Percentiles rank a stretch among this genome's conserved stretches.
phyloP scores from a whole-genome alignment of 345 rosid genomes.

The Lepidium africanum region DNA sequence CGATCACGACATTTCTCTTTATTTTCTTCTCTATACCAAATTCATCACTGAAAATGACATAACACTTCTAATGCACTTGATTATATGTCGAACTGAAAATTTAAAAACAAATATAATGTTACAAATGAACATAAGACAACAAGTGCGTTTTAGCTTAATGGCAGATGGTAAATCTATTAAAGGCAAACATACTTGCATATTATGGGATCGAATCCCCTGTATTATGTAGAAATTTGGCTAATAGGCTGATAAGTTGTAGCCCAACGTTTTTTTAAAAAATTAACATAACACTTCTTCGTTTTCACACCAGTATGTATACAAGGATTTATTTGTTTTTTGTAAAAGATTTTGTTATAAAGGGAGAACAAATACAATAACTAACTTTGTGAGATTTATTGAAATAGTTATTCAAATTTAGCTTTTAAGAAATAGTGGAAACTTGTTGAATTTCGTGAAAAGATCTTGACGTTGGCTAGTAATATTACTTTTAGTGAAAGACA shows the following conservation, averaged over 20 bases:
- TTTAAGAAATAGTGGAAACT: background rate
- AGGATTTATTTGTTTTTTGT: background rate
- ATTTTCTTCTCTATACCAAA: background rate
- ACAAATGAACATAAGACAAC: conserved; percentile 8
- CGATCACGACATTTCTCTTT: conserved; percentile 22
- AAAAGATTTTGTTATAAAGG: background rate
- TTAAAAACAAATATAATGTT: background rate
- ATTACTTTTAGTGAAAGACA: background rate
- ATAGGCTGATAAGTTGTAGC: no score
- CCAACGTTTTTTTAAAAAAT: no score
- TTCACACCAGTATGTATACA: no score
- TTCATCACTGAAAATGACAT: conserved; percentile 1
- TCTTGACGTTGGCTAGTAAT: background rate
- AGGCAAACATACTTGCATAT: no score
- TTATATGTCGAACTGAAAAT: background rate
- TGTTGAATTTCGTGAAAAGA: background rate
- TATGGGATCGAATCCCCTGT: no score
- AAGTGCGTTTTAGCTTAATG: no score
- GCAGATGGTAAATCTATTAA: no score
- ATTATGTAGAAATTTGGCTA: no score
- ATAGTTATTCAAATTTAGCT: background rate
- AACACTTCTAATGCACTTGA: background rate
- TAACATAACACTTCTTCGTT: no score
- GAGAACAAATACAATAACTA: no score
- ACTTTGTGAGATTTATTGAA: background rate